phyloP scores from a whole-genome alignment of 2,329 filamentous ascomycete species.

The Ceratocystis smalleyi region DNA sequence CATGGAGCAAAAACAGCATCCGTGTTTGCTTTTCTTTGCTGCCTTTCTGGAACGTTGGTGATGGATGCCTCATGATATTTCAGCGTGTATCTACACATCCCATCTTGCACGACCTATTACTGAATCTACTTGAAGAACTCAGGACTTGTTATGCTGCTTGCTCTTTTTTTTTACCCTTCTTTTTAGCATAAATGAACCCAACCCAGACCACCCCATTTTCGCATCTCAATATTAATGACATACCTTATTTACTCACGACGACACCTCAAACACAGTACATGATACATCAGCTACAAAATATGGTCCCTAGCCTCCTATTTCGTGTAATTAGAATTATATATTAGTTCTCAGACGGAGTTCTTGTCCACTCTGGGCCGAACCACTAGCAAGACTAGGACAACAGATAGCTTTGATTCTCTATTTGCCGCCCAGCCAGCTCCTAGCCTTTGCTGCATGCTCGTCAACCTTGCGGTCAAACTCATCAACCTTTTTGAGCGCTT shows the following conservation, averaged over 20 bases:
- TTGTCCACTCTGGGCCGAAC: background rate
- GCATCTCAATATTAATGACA: background rate
- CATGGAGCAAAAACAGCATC: background rate
- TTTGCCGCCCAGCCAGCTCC: conserved; percentile 75
- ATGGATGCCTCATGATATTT: background rate
- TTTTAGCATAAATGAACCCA: background rate
- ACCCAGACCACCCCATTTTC: background rate
- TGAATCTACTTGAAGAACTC: background rate
- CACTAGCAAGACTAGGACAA: background rate
- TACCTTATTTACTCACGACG: background rate
- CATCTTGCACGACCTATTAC: background rate
- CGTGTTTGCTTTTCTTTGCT: background rate
- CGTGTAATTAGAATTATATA: background rate
- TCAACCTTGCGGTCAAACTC: conserved; percentile 72
- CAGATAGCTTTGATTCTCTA: conserved; percentile 18
- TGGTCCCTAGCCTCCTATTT: background rate
- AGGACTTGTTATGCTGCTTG: background rate
- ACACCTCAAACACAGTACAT: background rate
- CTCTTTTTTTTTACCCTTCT: background rate
- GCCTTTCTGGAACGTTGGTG: background rate
- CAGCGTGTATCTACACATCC: background rate
- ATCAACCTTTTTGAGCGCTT: conserved; percentile 58
- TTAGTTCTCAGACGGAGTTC: background rate
- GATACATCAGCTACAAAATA: background rate
- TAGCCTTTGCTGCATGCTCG: conserved; percentile 62